Evolutionary conservation across 2,329 filamentous ascomycete genomes (phyloP).

Genomic region (Aspergillus latus): DNA sequence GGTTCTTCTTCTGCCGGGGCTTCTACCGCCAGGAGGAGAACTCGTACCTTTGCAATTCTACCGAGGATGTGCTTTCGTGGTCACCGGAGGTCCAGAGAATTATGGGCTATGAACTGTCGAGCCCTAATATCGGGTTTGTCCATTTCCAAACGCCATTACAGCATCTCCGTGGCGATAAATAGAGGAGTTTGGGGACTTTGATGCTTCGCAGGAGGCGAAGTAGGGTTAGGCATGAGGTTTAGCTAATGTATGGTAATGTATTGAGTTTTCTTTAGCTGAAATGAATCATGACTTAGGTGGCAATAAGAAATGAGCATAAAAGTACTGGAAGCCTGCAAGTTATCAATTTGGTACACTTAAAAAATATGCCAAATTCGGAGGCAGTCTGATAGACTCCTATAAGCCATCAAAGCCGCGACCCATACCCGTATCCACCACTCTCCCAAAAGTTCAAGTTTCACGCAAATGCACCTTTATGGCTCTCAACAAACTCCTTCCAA

Average conservation of each 20-base stretch:
- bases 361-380: no score
- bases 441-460: not conserved
- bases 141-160: slow-evolving; percentile 10
- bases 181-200: slow-evolving; percentile 9
- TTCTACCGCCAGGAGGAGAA: slow-evolving; percentile 17
- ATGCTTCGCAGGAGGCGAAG: slow-evolving; percentile 10
- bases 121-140: slow-evolving; percentile 15
- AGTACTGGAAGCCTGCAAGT: no score
- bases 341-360: no score
- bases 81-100: slow-evolving; percentile 12
- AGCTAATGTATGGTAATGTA: not conserved
- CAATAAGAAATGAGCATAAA: no score
- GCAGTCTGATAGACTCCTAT: no score
- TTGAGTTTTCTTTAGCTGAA: not conserved
- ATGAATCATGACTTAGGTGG: not conserved
- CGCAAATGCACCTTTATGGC: not conserved
- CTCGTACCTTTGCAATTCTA: slow-evolving; percentile 11
- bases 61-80: slow-evolving; percentile 13
- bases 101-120: slow-evolving; percentile 16
- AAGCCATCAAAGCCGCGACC: no score
- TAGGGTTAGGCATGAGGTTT: not conserved
- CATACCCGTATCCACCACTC: no score
- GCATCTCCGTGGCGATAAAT: slow-evolving; percentile 8
- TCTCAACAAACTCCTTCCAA: slow-evolving; percentile 16
- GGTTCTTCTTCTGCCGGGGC: slow-evolving; percentile 16